A percentile compares a stretch with the other conserved stretches of the same genome.
phyloP scores from a whole-genome alignment of 1,284 basidiomycete species.

The Irpex lacteus region DNA sequence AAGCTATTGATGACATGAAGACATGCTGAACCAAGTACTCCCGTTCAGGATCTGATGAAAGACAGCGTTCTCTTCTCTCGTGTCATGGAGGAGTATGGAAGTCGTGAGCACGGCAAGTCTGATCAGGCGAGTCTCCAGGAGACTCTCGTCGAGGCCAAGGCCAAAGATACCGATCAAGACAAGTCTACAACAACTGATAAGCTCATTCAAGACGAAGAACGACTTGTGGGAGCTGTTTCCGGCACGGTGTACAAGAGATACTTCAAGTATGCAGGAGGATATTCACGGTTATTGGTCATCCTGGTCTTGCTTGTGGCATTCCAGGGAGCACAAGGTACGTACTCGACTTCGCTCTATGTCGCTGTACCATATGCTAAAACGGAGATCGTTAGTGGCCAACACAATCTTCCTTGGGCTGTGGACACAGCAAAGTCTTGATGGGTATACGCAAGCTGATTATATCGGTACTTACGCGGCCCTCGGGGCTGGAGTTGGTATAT shows the following conservation, averaged over 20 bases:
- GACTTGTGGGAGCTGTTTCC: conserved; percentile 31
- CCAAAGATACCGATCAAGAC: conserved; percentile 9
- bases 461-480: conserved; percentile 70
- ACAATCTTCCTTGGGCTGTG: conserved; percentile 40
- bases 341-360: neutral
- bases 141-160: conserved; percentile 19
- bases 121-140: conserved; percentile 24
- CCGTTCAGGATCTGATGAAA: conserved; percentile 48
- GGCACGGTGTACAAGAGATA: conserved; percentile 36
- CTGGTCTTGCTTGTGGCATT: conserved; percentile 26
- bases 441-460: conserved; percentile 56
- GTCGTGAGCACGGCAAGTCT: conserved; percentile 31
- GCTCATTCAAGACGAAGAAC: conserved; percentile 38
- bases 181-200: conserved; percentile 8
- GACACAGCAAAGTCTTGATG: conserved; percentile 35
- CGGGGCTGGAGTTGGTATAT: conserved; percentile 52
- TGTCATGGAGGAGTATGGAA: conserved; percentile 63
- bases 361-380: neutral
- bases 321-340: conserved; percentile 30
- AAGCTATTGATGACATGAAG: neutral
- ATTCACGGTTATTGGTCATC: conserved; percentile 39
- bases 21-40: neutral
- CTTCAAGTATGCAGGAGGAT: conserved; percentile 45
- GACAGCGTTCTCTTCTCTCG: conserved; percentile 52
- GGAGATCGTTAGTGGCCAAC: conserved; percentile 30